These are phyloP conservation scores for Trichoderma guizhouense DNA, from an alignment of 2,329 filamentous ascomycete species.

Conservation along the genomic window DNA sequence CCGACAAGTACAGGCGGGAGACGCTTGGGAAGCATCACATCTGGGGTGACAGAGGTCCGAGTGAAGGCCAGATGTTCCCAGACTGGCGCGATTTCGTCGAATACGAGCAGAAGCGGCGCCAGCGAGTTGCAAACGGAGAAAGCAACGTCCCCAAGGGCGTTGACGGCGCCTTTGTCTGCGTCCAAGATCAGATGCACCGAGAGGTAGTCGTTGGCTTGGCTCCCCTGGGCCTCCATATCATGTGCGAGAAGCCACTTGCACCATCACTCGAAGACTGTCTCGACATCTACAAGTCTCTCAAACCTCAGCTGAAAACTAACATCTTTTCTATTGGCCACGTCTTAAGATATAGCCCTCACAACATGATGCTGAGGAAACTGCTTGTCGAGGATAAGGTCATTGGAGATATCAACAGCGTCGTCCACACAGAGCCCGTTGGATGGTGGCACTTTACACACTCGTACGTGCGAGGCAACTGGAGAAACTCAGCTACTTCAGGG, in stretches of 20 bases:
- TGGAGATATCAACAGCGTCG: constrained; percentile 79
- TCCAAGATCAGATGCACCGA: constrained; percentile 84
- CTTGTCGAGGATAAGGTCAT: constrained; percentile 72
- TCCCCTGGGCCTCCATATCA: constrained; percentile 70
- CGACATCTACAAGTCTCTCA: constrained; percentile 62
- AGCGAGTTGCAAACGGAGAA: constrained; percentile 48
- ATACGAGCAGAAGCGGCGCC: constrained; percentile 65
- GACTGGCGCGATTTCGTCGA: constrained; percentile 73
- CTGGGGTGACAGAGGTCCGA: constrained; percentile 55
- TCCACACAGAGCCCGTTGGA: constrained; percentile 91
- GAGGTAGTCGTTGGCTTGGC: constrained; percentile 75
- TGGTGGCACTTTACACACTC: constrained; percentile 95
- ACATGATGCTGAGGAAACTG: constrained; percentile 76
- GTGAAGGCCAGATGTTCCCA: constrained; percentile 64
- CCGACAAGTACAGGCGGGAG: constrained; percentile 70
- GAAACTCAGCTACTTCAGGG: constrained; percentile 70
- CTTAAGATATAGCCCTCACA: constrained; percentile 88
- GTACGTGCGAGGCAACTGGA: constrained; percentile 93
- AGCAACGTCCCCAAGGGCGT: constrained; percentile 49
- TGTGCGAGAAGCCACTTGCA: constrained; percentile 93
- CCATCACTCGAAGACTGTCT: constrained; percentile 76
- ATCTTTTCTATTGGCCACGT: constrained; percentile 95
- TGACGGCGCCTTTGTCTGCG: constrained; percentile 62
- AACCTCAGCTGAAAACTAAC: constrained; percentile 30
- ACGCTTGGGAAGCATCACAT: constrained; percentile 70